A percentile compares a stretch with the other conserved stretches of the same genome.
phyloP scores from a whole-genome alignment of 352 stramenopile species.

The Elongisporangium anandrum region DNA sequence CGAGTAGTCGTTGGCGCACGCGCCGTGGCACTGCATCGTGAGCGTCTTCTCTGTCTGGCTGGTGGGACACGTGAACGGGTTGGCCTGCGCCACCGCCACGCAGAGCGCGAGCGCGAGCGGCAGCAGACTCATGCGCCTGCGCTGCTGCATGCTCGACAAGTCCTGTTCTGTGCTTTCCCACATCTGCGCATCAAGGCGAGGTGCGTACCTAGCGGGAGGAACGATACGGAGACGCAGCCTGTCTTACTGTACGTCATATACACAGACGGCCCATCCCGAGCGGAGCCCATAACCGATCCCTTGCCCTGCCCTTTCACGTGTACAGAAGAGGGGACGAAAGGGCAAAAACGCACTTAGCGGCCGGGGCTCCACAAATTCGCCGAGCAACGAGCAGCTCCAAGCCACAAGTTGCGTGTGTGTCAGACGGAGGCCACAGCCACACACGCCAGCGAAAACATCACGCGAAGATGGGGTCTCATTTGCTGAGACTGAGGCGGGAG shows the following conservation, averaged over 20 bases:
- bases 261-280: not conserved
- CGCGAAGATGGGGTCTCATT: not conserved
- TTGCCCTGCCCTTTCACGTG: not conserved
- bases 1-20: slow-evolving; percentile 9
- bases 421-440: not conserved
- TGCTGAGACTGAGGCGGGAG: not conserved
- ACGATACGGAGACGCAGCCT: not conserved
- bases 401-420: not conserved
- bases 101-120: not conserved
- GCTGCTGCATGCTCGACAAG: not conserved
- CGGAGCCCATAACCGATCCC: not conserved
- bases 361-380: not conserved
- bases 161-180: not conserved
- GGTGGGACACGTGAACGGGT: not conserved
- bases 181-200: not conserved
- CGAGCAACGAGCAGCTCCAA: not conserved
- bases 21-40: slow-evolving; percentile 20
- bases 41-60: slow-evolving; percentile 7
- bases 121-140: not conserved
- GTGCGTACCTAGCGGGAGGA: not conserved
- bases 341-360: not conserved
- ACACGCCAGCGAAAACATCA: not conserved
- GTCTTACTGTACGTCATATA: not conserved
- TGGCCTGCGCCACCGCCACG: not conserved
- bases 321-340: not conserved